Base-by-base conservation (phyloP, 163 green algal species). In the Scenedesmus sp. region DNA sequence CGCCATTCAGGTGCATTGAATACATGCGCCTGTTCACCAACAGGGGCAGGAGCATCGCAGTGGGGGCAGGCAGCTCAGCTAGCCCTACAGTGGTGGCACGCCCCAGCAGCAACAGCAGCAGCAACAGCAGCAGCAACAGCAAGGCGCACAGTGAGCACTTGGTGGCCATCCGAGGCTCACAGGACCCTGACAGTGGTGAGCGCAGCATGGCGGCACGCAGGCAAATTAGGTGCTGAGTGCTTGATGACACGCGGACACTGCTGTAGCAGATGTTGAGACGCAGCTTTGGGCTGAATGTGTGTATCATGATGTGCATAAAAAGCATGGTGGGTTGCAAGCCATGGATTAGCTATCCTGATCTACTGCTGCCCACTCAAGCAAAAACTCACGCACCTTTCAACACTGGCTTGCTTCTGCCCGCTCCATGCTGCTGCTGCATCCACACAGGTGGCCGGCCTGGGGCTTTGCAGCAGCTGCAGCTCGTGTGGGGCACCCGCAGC, bases 391-490 rank as follows among this genome's bases (percentile, higher is more conserved):
- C 34, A 46, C 34, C 34, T 46, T 46, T 46, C 0, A 46, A 0
- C 34, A 1, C 34, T 46, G 34, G 34, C 67, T 9, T 13, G 67
- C 67, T 13, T 1, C 67, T 13, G 34, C 77, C 77, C 59, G 77
- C 34, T 3, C 10, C 9, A 57, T 23, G 46, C 77, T 60, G 77
- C 46, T 26, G 9, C 34, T 84, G 34, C 46, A 9, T 7, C 77
- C 8, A 34, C 18, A 16, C 55, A 86, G 81, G 54, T 46, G 81
- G 81, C 0, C 81, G 81, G 4, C 81, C 81, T 4, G 81, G 81
- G 15, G 0, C 54, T 18, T 54, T 86, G 81, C 81, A 86, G 81
- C 81, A 86, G 81, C 54, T 86, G 81, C 81, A 86, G 81, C 81
- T 86, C 13, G 81, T 86, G 34, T 86, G 81, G 81, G 81, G 81